These are phyloP conservation scores for Teratosphaeria destructans DNA, from an alignment of 2,329 filamentous ascomycete genomes.

Conservation along the genomic window DNA sequence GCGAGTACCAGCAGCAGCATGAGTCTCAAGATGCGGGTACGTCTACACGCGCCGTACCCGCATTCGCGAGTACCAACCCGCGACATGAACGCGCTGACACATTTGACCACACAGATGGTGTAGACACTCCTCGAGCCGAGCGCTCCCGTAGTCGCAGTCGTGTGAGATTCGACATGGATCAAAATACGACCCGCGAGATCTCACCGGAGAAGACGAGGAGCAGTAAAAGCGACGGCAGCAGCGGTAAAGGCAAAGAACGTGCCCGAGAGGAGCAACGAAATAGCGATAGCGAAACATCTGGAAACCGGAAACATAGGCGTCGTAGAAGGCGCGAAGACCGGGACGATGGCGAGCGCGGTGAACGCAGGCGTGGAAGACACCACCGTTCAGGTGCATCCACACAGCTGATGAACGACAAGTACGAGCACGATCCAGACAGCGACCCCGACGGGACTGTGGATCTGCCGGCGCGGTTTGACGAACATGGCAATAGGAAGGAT, in stretches of 20 bases:
- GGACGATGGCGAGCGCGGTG: constrained; percentile 3
- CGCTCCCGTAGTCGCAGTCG: constrained; percentile 15
- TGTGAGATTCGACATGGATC: constrained; percentile 23
- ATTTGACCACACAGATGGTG: constrained; percentile 16
- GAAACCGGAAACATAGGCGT: constrained; percentile 12
- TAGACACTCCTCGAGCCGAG: constrained; percentile 16
- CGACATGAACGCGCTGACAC: constrained; percentile 1
- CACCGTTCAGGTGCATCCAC: constrained; percentile 1
- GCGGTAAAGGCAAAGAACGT: constrained; percentile 5
- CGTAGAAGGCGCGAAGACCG: constrained; percentile 11
- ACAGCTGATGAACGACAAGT: constrained; percentile 16
- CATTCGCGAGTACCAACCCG: constrained; percentile 7
- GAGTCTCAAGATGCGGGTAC: constrained; percentile 13
- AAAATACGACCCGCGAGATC: constrained; percentile 15
- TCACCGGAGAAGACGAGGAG: constrained; percentile 9
- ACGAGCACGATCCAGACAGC: constrained; percentile 15
- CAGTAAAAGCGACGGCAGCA: neutral
- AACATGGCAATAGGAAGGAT: constrained; percentile 22
- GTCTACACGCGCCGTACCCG: constrained; percentile 16
- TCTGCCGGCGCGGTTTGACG: constrained; percentile 27
- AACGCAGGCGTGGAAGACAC: neutral
- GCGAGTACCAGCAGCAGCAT: constrained; percentile 1
- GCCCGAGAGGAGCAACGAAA: constrained; percentile 5
- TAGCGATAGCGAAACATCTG: constrained; percentile 11
- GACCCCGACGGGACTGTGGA: constrained; percentile 25